Evolutionary conservation across 352 stramenopile species (phyloP), one percentile per base, ranked within the genome.

Genomic region (Globisporangium orthogonon): DNA sequence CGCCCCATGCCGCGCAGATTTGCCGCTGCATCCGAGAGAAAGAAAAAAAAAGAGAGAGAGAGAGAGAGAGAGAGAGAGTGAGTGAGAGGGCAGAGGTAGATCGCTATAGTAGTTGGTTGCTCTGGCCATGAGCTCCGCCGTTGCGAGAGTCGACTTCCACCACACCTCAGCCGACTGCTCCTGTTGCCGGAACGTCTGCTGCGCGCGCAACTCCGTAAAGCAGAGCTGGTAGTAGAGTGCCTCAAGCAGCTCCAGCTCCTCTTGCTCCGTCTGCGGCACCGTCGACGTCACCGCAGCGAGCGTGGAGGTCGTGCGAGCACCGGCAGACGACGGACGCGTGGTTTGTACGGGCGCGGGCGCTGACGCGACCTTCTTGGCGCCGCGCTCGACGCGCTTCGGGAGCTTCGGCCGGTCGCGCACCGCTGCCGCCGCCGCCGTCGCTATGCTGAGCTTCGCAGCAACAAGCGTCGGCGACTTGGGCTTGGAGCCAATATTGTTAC

Each of bases 231-330:
- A 66, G 37, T 84, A 81, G 15, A 86, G 37, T 4, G 63, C 68
- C 39, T 85, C 65, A 4, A 89, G 59, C 17, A 81, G 41, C 53
- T 85, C 74, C 2, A 82, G 56, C 47, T 86, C 76, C 18, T 80
- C 70, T 30, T 75, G 55, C 18, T 44, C 58, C 17, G 28, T 59
- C 18, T 31, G 51, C 23, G 15, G 43, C 35, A 14, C 9, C 37
- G 43, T 31, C 7, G 31, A 2, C 7, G 37, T 37, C 43, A 39
- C 1, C 9, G 7, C 14, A 18, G 40, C n/a, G 39, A 1, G 5
- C 33, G n/a, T 43, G 31, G 43, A 37, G 29, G 41, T 51, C 35
- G 54, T n/a, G 7, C 11, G 15, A 2, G 54, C 49, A 15, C 11
- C 18, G 2, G 54, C 49, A 15, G 54, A 30, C 1, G 29, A 29